Conservation (phyloP, 1,139 yeast genomes). For the Hansenula sp. region DNA sequence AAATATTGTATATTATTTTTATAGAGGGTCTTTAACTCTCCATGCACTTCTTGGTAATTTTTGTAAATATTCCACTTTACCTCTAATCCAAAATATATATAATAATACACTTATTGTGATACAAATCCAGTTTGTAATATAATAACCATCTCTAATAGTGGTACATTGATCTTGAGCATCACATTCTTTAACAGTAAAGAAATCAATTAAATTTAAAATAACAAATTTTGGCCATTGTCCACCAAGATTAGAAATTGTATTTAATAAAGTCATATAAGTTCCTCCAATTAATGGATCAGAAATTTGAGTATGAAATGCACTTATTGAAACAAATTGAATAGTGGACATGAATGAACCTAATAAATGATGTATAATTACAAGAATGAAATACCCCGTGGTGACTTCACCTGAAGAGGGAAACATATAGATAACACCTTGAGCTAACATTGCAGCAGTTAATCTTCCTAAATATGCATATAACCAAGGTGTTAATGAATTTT, state of each 20-base stretch:
- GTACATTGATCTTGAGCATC: conserved; percentile 51
- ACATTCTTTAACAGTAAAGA: conserved; percentile 58
- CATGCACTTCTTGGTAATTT: conserved; percentile 29
- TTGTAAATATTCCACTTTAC: conserved; percentile 36
- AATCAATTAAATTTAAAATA: conserved; percentile 74
- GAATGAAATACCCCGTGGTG: conserved; percentile 46
- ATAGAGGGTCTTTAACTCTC: conserved; percentile 24
- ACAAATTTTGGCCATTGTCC: conserved; percentile 96
- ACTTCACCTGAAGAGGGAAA: conserved; percentile 52
- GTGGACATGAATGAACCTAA: conserved; percentile 91
- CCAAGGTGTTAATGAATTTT: conserved; percentile 80
- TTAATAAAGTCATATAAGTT: conserved; percentile 94
- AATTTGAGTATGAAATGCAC: conserved; percentile 91
- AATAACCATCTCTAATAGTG: conserved; percentile 74
- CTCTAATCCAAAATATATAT: conserved; percentile 62
- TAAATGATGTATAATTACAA: conserved; percentile 78
- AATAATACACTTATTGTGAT: conserved; percentile 61
- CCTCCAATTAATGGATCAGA: conserved; percentile 98
- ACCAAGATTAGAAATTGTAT: conserved; percentile 88
- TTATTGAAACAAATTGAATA: conserved; percentile 88
- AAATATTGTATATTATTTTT: background rate
- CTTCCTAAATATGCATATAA: conserved; percentile 85
- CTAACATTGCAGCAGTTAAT: conserved; percentile 66
- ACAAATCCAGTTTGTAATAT: conserved; percentile 70
- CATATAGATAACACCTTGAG: conserved; percentile 65